phyloP scores from a whole-genome alignment of 306 rosid species.

The Fagus sylvatica region DNA sequence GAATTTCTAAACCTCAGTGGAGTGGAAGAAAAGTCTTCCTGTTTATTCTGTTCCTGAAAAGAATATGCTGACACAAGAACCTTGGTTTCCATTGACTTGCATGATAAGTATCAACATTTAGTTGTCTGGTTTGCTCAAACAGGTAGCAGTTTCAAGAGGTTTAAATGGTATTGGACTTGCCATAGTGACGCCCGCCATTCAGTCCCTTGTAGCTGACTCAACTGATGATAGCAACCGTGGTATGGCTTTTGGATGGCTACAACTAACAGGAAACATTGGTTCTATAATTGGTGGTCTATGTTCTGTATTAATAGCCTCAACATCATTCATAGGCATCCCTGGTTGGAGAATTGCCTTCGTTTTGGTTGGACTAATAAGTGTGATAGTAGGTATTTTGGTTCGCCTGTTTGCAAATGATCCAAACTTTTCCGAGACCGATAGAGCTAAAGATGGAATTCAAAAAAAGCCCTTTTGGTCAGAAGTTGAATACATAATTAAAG shows the following conservation, averaged over 20 bases:
- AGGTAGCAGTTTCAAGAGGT: constrained; percentile 92
- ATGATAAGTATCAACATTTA: neutral
- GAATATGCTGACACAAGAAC: neutral
- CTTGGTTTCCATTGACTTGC: neutral
- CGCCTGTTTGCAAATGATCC: constrained; percentile 75
- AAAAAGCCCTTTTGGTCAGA: constrained; percentile 40
- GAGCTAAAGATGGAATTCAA: constrained; percentile 17
- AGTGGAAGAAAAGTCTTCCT: neutral
- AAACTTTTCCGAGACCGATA: constrained; percentile 36
- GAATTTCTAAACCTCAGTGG: neutral
- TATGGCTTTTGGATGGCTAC: constrained; percentile 78
- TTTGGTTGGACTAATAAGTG: constrained; percentile 70
- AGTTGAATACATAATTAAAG: constrained; percentile 51
- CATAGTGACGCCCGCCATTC: constrained; percentile 78
- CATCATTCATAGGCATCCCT: constrained; percentile 61
- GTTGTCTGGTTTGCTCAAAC: constrained; percentile 10
- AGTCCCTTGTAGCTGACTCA: constrained; percentile 82
- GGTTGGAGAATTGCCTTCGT: constrained; percentile 93
- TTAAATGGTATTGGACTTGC: constrained; percentile 92
- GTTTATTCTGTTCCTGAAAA: constrained; percentile 1
- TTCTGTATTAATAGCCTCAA: constrained; percentile 69
- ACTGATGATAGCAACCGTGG: constrained; percentile 76
- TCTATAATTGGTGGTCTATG: constrained; percentile 72
- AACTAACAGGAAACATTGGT: constrained; percentile 62
- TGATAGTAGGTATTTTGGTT: constrained; percentile 60